phyloP scores from a whole-genome alignment of 768 basidiomycete genomes.

The Agaricus sinodeliciosus region DNA sequence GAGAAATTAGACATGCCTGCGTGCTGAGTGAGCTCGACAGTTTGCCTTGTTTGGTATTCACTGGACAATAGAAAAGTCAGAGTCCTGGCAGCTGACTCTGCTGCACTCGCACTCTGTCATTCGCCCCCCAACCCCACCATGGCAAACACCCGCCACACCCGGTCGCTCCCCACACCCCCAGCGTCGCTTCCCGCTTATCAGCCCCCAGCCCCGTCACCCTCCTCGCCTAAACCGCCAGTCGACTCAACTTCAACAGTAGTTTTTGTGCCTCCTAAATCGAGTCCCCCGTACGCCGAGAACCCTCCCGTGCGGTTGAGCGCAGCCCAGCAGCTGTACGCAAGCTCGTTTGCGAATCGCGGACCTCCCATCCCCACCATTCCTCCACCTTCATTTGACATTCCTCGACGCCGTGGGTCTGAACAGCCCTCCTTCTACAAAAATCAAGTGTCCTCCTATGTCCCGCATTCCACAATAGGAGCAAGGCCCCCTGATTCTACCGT shows the following conservation, averaged over 20 bases:
- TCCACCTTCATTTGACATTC: neutral
- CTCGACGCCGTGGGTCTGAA: neutral
- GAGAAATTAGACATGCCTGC: no score
- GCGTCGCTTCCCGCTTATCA: neutral
- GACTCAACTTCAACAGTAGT: neutral
- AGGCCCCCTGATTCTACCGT: slow-evolving; percentile 1
- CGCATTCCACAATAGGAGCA: neutral
- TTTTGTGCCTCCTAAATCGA: neutral
- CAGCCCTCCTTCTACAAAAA: slow-evolving; percentile 3
- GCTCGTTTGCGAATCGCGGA: slow-evolving; percentile 4
- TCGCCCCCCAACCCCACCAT: slow-evolving; percentile 3
- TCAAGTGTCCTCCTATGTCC: neutral
- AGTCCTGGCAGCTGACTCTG: neutral
- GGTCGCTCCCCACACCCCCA: slow-evolving; percentile 4
- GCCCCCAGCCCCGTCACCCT: neutral
- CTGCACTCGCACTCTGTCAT: neutral
- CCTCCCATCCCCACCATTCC: neutral
- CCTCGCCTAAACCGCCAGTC: neutral
- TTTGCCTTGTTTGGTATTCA: no score
- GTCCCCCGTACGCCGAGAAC: neutral
- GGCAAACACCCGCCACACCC: neutral
- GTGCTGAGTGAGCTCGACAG: no score
- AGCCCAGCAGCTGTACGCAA: slow-evolving; percentile 15
- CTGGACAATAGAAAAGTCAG: no score
- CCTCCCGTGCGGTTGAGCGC: slow-evolving; percentile 5